These are phyloP conservation scores for Neurospora africana DNA, from an alignment of 495 filamentous ascomycete species.

Conservation along the genomic window DNA sequence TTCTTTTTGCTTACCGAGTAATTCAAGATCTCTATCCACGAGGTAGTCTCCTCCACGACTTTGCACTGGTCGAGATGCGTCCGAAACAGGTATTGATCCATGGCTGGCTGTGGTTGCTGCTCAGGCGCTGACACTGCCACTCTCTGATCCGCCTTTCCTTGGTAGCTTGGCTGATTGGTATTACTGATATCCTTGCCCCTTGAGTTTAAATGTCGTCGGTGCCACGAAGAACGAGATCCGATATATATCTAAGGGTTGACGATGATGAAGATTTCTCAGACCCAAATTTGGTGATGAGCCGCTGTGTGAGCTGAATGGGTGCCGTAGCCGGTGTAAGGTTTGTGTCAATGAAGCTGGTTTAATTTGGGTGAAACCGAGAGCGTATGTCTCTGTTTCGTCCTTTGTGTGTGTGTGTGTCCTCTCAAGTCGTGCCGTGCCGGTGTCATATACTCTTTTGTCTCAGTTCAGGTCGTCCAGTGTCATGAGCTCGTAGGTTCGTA, in stretches of 20 bases:
- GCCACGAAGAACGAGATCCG: background rate
- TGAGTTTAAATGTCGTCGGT: background rate
- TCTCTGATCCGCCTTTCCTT: background rate
- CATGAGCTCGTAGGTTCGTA: background rate
- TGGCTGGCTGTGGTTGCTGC: constrained; percentile 10
- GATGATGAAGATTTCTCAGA: background rate
- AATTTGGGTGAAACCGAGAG: background rate
- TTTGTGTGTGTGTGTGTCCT: background rate
- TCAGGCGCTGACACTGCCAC: background rate
- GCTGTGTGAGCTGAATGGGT: background rate
- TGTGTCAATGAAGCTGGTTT: background rate
- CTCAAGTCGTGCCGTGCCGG: background rate
- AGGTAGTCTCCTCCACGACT: constrained; percentile 34
- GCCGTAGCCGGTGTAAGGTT: background rate
- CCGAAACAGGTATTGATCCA: constrained; percentile 47
- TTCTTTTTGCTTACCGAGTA: constrained; percentile 36
- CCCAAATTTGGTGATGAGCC: background rate
- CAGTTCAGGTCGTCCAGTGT: background rate
- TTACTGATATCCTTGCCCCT: background rate
- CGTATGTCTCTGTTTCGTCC: background rate
- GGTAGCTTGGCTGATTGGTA: background rate
- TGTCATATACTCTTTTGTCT: background rate
- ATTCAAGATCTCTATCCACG: constrained; percentile 44
- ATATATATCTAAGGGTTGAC: background rate
- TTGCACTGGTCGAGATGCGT: constrained; percentile 31